These are phyloP conservation scores for Trichoderma guizhouense DNA, from an alignment of 2,329 filamentous ascomycete genomes.

Conservation along the genomic window DNA sequence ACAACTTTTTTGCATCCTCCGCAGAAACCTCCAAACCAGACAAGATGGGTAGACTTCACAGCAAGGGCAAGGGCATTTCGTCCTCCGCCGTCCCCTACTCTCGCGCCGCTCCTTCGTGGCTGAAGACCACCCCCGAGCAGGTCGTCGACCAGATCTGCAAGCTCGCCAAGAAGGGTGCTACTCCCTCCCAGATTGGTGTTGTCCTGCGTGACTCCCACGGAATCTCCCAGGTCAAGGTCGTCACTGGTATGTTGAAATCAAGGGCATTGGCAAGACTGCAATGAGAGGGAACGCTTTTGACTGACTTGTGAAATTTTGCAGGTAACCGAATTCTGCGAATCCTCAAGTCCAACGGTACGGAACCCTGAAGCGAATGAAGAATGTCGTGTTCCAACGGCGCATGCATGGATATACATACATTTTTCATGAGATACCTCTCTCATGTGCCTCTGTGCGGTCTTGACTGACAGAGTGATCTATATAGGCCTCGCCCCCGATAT, in stretches of 20 bases:
- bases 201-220: slow-evolving; percentile 97
- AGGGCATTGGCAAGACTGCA: background rate
- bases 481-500: slow-evolving; percentile 96
- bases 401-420: slow-evolving; percentile 30
- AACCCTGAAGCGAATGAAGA: slow-evolving; percentile 34
- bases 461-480: slow-evolving; percentile 88
- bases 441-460: slow-evolving; percentile 80
- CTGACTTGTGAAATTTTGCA: slow-evolving; percentile 44
- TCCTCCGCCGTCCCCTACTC: slow-evolving; percentile 96
- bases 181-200: slow-evolving; percentile 98
- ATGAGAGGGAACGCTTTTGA: slow-evolving; percentile 15
- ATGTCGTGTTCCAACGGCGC: slow-evolving; percentile 20
- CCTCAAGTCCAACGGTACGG: slow-evolving; percentile 94
- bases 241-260: slow-evolving; percentile 69
- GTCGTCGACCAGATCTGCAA: slow-evolving; percentile 99
- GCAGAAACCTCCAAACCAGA: slow-evolving; percentile 40
- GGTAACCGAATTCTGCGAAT: slow-evolving; percentile 99
- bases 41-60: slow-evolving; percentile 97
- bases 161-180: slow-evolving; percentile 98
- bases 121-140: slow-evolving; percentile 98
- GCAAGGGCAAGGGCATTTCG: slow-evolving; percentile 99
- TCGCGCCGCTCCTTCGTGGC: slow-evolving; percentile 85
- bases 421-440: slow-evolving; percentile 30
- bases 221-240: slow-evolving; percentile 95
- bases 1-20: slow-evolving; percentile 32